A percentile compares a stretch with the other conserved stretches of the same genome.
phyloP scores from a whole-genome alignment of 1,139 yeast species.

The Diutina sp. region DNA sequence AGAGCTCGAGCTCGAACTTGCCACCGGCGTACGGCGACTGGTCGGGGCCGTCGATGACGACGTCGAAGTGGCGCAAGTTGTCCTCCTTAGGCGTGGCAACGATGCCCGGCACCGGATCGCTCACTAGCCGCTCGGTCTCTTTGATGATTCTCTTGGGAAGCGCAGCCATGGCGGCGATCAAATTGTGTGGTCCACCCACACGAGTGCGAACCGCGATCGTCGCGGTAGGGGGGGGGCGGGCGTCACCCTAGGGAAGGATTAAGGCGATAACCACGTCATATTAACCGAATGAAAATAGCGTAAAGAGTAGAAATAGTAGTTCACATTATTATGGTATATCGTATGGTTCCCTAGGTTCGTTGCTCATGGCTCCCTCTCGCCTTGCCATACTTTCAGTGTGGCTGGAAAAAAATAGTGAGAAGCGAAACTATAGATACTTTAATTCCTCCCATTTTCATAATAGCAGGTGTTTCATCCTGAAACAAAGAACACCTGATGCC shows the following conservation, averaged over 20 bases:
- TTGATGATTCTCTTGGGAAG: slow-evolving; percentile 84
- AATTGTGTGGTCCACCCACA: not conserved
- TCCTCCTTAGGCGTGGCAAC: slow-evolving; percentile 89
- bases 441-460: too few relatives aligned
- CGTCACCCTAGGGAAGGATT: not conserved
- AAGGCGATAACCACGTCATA: not conserved
- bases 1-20: slow-evolving; percentile 61
- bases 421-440: too few relatives aligned
- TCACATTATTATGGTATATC: too few relatives aligned
- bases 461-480: too few relatives aligned
- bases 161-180: slow-evolving; percentile 31
- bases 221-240: not conserved
- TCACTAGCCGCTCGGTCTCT: slow-evolving; percentile 83
- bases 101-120: slow-evolving; percentile 96
- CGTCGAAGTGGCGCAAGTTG: slow-evolving; percentile 79
- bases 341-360: too few relatives aligned
- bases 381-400: too few relatives aligned
- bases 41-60: slow-evolving; percentile 78
- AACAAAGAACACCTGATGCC: too few relatives aligned
- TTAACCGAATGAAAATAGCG: too few relatives aligned
- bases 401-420: too few relatives aligned
- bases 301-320: too few relatives aligned
- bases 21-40: slow-evolving; percentile 80
- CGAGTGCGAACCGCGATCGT: not conserved
- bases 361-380: too few relatives aligned